Evolutionary conservation across 73 alveolate species (phyloP).

Genomic region (Symbiodinium natans): DNA sequence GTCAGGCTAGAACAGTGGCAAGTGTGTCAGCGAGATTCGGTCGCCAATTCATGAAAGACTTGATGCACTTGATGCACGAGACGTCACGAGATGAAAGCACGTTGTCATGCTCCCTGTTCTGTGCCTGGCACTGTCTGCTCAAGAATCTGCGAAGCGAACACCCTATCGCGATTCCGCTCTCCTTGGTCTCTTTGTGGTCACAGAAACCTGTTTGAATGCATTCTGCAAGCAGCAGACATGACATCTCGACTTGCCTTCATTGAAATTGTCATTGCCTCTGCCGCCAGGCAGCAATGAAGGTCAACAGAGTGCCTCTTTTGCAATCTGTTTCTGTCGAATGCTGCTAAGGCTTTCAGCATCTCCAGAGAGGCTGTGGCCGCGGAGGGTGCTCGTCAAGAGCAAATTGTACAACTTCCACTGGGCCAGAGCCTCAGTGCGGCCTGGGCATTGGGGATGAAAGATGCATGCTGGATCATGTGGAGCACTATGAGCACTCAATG

Average conservation of each 20-base stretch:
- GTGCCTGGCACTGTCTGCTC: not conserved
- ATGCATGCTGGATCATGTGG: too few relatives aligned
- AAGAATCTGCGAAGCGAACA: conserved; percentile 6
- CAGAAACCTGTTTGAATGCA: too few relatives aligned
- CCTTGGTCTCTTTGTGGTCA: too few relatives aligned
- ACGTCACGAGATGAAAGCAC: not conserved
- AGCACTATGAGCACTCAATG: too few relatives aligned
- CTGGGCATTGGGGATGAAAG: too few relatives aligned
- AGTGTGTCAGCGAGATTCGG: too few relatives aligned
- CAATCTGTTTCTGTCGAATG: too few relatives aligned
- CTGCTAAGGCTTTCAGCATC: too few relatives aligned
- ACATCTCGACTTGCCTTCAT: not conserved
- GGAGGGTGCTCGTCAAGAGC: not conserved
- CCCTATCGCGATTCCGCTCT: not conserved
- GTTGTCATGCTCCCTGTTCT: not conserved
- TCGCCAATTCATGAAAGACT: too few relatives aligned
- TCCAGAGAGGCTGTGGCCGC: too few relatives aligned
- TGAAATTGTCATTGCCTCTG: not conserved
- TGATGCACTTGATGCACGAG: too few relatives aligned
- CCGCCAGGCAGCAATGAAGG: not conserved
- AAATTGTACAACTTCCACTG: not conserved
- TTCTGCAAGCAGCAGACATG: not conserved
- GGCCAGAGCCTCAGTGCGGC: not conserved
- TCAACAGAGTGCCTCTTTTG: not conserved
- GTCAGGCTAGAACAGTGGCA: not conserved